A percentile compares a stretch with the other conserved stretches of the same genome.
phyloP scores from a whole-genome alignment of 2,329 filamentous ascomycete species.

The Microcyclosporella mali region DNA sequence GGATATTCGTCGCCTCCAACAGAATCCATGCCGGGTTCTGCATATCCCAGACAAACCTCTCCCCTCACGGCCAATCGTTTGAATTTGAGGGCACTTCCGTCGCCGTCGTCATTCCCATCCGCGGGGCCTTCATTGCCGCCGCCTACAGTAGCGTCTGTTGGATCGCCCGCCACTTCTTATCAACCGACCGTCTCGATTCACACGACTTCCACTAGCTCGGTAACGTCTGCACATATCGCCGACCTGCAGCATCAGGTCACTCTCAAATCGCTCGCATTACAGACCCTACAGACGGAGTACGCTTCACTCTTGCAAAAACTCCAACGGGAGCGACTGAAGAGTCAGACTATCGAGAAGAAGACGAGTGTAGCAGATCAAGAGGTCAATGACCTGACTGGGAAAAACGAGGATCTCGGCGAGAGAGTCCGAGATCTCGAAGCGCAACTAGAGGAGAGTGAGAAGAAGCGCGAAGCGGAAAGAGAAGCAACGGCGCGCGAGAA shows the following conservation, averaged over 20 bases:
- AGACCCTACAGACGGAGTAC: conserved; percentile 51
- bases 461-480: conserved; percentile 44
- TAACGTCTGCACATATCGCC: conserved; percentile 36
- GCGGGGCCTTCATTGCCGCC: conserved; percentile 15
- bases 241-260: conserved; percentile 51
- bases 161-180: conserved; percentile 23
- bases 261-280: conserved; percentile 47
- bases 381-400: conserved; percentile 47
- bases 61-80: conserved; percentile 10
- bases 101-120: conserved; percentile 22
- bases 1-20: conserved; percentile 18
- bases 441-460: conserved; percentile 45
- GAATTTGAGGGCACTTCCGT: conserved; percentile 18
- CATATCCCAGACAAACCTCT: conserved; percentile 17
- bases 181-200: conserved; percentile 21
- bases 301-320: conserved; percentile 48
- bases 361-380: conserved; percentile 46
- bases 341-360: conserved; percentile 47
- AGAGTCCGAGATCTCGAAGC: conserved; percentile 44
- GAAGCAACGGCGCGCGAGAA: conserved; percentile 39
- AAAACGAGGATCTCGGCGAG: conserved; percentile 44
- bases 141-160: conserved; percentile 11
- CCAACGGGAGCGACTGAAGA: conserved; percentile 45
- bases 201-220: conserved; percentile 21
- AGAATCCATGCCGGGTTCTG: conserved; percentile 19